Evolutionary conservation across 192 early-diverging fungal species (phyloP).

Genomic region (Mortierella antarctica): DNA sequence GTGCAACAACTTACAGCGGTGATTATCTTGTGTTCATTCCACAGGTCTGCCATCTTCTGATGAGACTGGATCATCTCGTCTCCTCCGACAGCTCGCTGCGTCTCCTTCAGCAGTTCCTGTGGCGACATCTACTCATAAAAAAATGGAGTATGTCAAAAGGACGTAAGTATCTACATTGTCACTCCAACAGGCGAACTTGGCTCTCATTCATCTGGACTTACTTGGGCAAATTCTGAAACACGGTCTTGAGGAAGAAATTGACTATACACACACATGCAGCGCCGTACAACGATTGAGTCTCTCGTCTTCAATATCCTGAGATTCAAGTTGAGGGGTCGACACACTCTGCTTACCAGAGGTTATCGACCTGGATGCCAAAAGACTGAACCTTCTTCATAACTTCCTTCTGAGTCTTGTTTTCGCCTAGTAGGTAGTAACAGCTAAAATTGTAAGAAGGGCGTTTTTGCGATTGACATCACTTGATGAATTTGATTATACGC

Average conservation of each 20-base stretch:
- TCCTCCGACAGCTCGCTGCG: slow-evolving; percentile 85
- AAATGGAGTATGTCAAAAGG: not conserved
- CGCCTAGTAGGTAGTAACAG: slow-evolving; percentile 51
- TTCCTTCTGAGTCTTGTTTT: slow-evolving; percentile 67
- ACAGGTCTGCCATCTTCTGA: slow-evolving; percentile 67
- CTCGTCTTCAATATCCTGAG: too few relatives aligned
- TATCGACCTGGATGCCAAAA: slow-evolving; percentile 93
- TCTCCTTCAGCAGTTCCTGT: slow-evolving; percentile 81
- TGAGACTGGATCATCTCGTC: slow-evolving; percentile 74
- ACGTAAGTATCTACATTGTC: not conserved
- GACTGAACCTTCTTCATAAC: slow-evolving; percentile 69
- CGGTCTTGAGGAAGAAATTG: slow-evolving; percentile 98
- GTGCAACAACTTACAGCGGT: slow-evolving; percentile 35
- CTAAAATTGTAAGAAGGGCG: not conserved
- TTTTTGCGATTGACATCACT: not conserved
- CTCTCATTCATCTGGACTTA: slow-evolving; percentile 19
- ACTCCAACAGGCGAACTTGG: not conserved
- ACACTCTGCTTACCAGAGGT: slow-evolving; percentile 77
- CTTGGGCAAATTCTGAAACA: slow-evolving; percentile 92
- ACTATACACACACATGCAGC: slow-evolving; percentile 47
- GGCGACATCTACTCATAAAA: slow-evolving; percentile 72
- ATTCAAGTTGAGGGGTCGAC: too few relatives aligned
- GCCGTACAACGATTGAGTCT: not conserved
- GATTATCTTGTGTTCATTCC: slow-evolving; percentile 63
- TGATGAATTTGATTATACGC: too few relatives aligned